Evolutionary conservation across 306 rosid species (phyloP), one percentile per base, ranked within the genome.

Genomic region (Dryas octopetala): DNA sequence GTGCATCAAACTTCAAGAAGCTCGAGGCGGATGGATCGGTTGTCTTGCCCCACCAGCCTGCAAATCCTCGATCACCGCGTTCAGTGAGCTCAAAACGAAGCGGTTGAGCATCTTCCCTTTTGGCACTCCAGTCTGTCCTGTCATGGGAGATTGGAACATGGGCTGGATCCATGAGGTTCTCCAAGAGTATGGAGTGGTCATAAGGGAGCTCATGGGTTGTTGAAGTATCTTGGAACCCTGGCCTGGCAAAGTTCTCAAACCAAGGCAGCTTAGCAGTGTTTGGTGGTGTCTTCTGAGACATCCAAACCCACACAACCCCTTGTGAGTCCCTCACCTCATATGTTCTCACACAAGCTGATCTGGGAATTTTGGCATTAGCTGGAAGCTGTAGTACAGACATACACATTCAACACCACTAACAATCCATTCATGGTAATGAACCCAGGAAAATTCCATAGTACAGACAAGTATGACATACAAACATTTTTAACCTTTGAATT

Each of bases 141-240:
- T 95, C 99, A 40, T 95, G 99, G 4, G 99, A 95, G 88, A 95
- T 95, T 4, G 99, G 99, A 50, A 95, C 15, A 72, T 95, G 99
- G 53, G 97, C 99, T 49, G 98, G 99, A 81, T 92, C 99, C 98
- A 92, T 92, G 71, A 95, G 93, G 85, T 95, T 95, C 77, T 95
- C 99, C 62, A 92, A 79, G 9, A 92, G 99, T 75, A 92, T 90
- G 40, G 99, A 95, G 80, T 95, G 99, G 75, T 95, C 99, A 75
- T 95, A 95, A 17, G 99, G 99, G 73, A 92, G 99, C 85, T 95
- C 99, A 26, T 95, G 97, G 78, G 73, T 83, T 40, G 97, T 83
- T 41, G 96, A 95, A 73, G 85, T 46, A 73, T 95, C 99, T 74
- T 70, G 89, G 80, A 95, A 90, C 59, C 99, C 96, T 0, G 92